Evolutionary conservation across 2,329 filamentous ascomycete genomes (phyloP), one percentile per base, ranked within the genome.

Genomic region (Dactylellina drechsleri): DNA sequence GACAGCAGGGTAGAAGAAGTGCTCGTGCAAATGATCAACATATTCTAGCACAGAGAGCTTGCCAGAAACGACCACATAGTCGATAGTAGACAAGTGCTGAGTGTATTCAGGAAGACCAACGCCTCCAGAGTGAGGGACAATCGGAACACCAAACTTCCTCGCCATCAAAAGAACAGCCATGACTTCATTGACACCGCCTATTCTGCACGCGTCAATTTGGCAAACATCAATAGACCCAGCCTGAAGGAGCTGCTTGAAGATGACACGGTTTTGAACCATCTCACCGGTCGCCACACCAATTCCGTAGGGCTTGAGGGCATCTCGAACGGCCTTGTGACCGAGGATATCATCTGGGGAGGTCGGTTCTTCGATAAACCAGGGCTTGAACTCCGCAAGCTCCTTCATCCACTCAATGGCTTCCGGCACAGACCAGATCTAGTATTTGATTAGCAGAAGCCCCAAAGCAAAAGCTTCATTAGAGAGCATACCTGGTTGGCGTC

Each of bases 21-120:
- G 93, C 86, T 97, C 93, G 82, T 97, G 93, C 80, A 97, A 83
- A 83, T 96, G 92, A 81, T 97, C 93, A 23, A 97, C 92, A 82
- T 93, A 97, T 85, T 97, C 93, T 68, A 97, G 84, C 54, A 97
- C 88, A 23, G 89, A 92, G 80, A 89, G 87, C 85, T 93, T 91
- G 16, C 91, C 93, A 76, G 86, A 90, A 0, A 97, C 92, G 52
- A 90, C 90, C 2, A 97, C 91, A 79, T 97, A 97, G 83, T 97
- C 93, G 78, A 97, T 95, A 13, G 92, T 96, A 83, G 89, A 92
- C 76, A 97, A 83, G 83, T 97, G 93, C 84, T 96, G 92, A 0
- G 93, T 97, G 84, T 97, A 97, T 83, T 97, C 93, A 43, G 93
- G 92, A 77, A 97, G 85, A 4, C 93, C 93, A 1, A 97, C 93